These are phyloP conservation scores for Alternaria hordeiaustralica DNA, from an alignment of 2,329 filamentous ascomycete species.

Conservation along the genomic window DNA sequence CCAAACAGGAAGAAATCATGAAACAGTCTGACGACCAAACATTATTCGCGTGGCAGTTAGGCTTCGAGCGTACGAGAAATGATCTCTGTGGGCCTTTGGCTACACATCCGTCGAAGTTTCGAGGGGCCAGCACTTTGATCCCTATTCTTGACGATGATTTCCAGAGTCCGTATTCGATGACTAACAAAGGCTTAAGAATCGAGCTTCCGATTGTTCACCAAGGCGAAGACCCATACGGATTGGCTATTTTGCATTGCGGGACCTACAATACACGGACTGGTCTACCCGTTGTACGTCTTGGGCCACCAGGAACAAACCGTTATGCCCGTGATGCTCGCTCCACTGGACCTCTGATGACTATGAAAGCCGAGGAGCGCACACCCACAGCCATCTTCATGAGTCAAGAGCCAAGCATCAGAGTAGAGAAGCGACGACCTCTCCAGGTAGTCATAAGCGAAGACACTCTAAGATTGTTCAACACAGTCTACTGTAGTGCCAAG, in stretches of 20 bases:
- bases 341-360: not conserved
- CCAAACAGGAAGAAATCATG: not conserved
- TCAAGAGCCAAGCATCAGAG: not conserved
- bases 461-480: accelerated
- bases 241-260: not conserved
- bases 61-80: not conserved
- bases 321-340: not conserved
- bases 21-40: not conserved
- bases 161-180: not conserved
- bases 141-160: not conserved
- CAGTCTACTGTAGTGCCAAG: not conserved
- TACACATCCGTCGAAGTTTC: not conserved
- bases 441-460: not conserved
- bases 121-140: not conserved
- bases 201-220: not conserved
- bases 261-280: not conserved
- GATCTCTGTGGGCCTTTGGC: not conserved
- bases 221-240: not conserved
- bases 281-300: not conserved
- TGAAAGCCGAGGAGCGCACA: accelerated
- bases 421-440: not conserved
- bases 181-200: not conserved
- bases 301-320: not conserved
- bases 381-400: not conserved
- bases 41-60: not conserved